Conservation (phyloP, 139 green algal species). For the Chlamydomonas eustigma region DNA sequence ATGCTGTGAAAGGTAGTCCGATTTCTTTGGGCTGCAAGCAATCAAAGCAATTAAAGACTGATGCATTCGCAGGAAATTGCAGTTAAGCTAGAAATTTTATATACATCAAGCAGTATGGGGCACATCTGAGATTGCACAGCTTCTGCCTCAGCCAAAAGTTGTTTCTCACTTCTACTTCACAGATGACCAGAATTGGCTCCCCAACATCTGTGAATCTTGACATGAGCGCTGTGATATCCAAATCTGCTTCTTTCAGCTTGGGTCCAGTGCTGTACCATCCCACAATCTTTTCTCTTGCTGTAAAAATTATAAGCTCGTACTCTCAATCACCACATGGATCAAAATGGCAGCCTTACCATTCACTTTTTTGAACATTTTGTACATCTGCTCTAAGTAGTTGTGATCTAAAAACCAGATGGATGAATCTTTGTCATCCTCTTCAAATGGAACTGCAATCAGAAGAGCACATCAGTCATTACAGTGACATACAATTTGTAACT, state of each 20-base stretch:
- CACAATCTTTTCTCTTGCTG: conserved; percentile 89
- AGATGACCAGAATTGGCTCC: conserved; percentile 88
- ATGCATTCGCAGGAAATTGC: neutral
- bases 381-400: conserved; percentile 97
- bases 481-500: neutral
- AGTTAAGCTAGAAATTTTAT: too few relatives aligned
- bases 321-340: neutral
- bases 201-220: conserved; percentile 67
- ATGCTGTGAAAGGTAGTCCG: conserved; percentile 90
- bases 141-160: too few relatives aligned
- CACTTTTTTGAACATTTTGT: conserved; percentile 98
- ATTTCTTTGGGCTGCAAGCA: conserved; percentile 82
- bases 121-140: too few relatives aligned
- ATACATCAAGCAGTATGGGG: too few relatives aligned
- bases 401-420: conserved; percentile 99
- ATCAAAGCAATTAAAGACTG: neutral
- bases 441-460: conserved; percentile 86
- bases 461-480: neutral
- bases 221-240: conserved; percentile 90
- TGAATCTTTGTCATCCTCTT: conserved; percentile 95
- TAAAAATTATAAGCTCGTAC: conserved; percentile 2
- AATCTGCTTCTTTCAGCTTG: conserved; percentile 84
- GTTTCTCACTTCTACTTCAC: conserved; percentile 79
- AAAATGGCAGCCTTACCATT: conserved; percentile 66
- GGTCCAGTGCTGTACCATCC: conserved; percentile 99